Base-by-base conservation (phyloP, 2,329 filamentous ascomycete species). In the Fusarium sp. region DNA sequence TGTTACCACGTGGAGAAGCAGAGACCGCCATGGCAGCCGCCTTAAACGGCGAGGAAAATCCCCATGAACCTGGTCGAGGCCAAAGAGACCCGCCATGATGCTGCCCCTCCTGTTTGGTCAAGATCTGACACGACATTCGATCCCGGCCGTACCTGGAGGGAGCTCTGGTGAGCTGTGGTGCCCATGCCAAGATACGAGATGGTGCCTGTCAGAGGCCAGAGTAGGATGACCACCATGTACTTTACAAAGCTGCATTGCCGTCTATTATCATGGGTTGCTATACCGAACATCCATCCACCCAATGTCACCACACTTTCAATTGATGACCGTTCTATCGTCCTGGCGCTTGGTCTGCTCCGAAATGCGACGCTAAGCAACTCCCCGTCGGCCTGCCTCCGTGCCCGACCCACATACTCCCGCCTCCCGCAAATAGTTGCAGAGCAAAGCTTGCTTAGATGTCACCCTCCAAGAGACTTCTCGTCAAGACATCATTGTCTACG, bases 321-420 rank as follows among this genome's bases (percentile, higher is more conserved):
- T 33, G 27, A 31, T 20, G 25, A 16, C 46, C 16, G 27, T 51
- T 29, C 29, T 18, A 29, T 51, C 42, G 23, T 51, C 11, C 16
- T 51, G 16, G 27, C 27, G 27, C 27, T 51, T 51, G 46, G 54
- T 57, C 64, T 68, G 55, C 55, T 56, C 44, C 58, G 34, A 25
- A 44, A 65, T 56, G 18, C 33, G 64, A 61, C 68, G 64, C 68
- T 70, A 70, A 62, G 67, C 68, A 65, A 70, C 51, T 70, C 56
- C 59, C 60, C 60, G 64, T 65, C 44, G 5, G 50, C 44, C 23
- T 58, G 61, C 20, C 18, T 27, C 16, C 23, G 27, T 18, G n/a
- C n/a, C n/a, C n/a, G 68, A 61, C 68, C 68, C 68, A 70, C 68
- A 62, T 59, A 38, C 31, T 25, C 54, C 53, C 6, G 50, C 58